These are phyloP conservation scores for Neurospora sp. DNA, from an alignment of 495 filamentous ascomycete species.

Conservation along the genomic window DNA sequence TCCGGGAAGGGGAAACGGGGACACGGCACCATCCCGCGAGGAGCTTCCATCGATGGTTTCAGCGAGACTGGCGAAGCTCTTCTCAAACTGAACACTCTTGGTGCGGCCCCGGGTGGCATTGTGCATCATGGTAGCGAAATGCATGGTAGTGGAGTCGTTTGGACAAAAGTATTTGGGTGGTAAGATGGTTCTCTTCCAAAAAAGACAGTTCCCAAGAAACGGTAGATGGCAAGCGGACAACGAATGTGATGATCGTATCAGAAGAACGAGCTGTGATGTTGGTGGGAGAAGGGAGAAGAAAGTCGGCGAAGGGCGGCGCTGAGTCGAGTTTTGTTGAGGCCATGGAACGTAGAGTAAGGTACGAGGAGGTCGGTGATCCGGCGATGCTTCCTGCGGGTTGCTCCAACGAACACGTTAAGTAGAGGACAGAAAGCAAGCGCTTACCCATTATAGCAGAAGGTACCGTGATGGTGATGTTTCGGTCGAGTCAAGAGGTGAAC, in stretches of 20 bases:
- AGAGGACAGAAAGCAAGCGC: slow-evolving; percentile 25
- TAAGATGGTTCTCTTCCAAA: slow-evolving; percentile 18
- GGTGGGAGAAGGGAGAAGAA: slow-evolving; percentile 3
- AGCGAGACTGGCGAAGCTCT: slow-evolving; percentile 16
- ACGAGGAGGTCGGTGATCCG: slow-evolving; percentile 13
- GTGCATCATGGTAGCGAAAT: slow-evolving; percentile 31
- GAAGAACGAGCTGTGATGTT: slow-evolving; percentile 12
- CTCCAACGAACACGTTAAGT: slow-evolving; percentile 17
- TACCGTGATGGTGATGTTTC: slow-evolving; percentile 1
- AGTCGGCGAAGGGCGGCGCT: neutral
- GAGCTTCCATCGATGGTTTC: slow-evolving; percentile 10
- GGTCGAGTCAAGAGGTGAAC: neutral
- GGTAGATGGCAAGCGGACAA: slow-evolving; percentile 15
- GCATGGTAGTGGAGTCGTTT: slow-evolving; percentile 24
- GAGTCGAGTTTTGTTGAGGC: slow-evolving; percentile 7
- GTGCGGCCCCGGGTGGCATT: slow-evolving; percentile 30
- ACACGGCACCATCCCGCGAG: slow-evolving; percentile 13
- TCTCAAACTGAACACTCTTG: slow-evolving; percentile 38
- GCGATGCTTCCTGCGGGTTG: slow-evolving; percentile 20
- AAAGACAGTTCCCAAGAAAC: slow-evolving; percentile 28
- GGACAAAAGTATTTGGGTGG: slow-evolving; percentile 26
- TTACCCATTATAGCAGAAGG: slow-evolving; percentile 37
- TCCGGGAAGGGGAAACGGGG: slow-evolving; percentile 12
- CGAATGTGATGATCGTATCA: slow-evolving; percentile 12
- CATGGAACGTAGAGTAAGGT: slow-evolving; percentile 5